A percentile compares a stretch with the other conserved stretches of the same genome.
Evolutionary conservation across 306 rosid species (phyloP).

Genomic region (Prunus persica): DNA sequence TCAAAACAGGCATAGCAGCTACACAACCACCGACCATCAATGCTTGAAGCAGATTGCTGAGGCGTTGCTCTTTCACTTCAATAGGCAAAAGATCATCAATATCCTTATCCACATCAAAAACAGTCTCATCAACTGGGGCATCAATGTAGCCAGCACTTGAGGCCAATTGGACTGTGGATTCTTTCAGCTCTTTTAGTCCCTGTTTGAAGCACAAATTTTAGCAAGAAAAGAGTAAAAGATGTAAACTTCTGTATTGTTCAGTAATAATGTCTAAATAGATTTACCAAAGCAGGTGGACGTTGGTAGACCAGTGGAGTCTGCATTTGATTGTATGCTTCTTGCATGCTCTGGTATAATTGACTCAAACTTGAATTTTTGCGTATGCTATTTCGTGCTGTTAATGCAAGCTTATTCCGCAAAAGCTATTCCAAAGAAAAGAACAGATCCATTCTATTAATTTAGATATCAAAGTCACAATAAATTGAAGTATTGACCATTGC

Average conservation of each 20-base stretch:
- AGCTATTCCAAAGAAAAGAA: slow-evolving; percentile 55
- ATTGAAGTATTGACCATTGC: slow-evolving; percentile 1
- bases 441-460: slow-evolving; percentile 6
- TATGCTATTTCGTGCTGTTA: slow-evolving; percentile 69
- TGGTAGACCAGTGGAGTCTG: slow-evolving; percentile 92
- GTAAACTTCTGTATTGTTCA: slow-evolving; percentile 17
- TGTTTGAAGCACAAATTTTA: slow-evolving; percentile 27
- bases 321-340: slow-evolving; percentile 79
- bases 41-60: slow-evolving; percentile 90
- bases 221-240: slow-evolving; percentile 10
- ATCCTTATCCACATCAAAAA: slow-evolving; percentile 85
- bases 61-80: slow-evolving; percentile 93
- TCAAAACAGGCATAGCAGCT: slow-evolving; percentile 92
- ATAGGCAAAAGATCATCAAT: slow-evolving; percentile 87
- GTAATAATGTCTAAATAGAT: slow-evolving; percentile 11
- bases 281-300: slow-evolving; percentile 78
- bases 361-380: slow-evolving; percentile 65
- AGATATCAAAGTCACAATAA: not conserved
- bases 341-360: slow-evolving; percentile 76
- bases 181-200: slow-evolving; percentile 89
- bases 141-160: slow-evolving; percentile 76
- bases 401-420: slow-evolving; percentile 72
- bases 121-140: slow-evolving; percentile 82
- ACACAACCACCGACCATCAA: slow-evolving; percentile 76
- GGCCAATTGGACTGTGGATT: slow-evolving; percentile 69